Conservation (phyloP, 441 rosid genomes). For the Corymbia calophylla region DNA sequence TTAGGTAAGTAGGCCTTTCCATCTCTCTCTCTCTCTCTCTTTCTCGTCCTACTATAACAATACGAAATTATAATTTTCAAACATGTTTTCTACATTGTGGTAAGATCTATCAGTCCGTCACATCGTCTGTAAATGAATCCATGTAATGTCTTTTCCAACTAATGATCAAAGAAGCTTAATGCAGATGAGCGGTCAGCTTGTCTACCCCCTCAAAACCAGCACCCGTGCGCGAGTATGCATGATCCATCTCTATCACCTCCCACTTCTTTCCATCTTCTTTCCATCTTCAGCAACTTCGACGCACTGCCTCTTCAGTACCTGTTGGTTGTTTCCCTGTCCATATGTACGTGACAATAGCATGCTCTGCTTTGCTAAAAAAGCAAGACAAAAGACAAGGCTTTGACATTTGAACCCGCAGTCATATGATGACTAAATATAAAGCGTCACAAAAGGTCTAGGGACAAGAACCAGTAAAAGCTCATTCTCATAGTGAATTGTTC, state of each 20-base stretch:
- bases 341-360: not conserved
- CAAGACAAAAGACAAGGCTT: not conserved
- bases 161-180: not conserved
- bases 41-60: not conserved
- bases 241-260: not conserved
- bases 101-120: not conserved
- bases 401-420: not conserved
- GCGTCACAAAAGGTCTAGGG: not conserved
- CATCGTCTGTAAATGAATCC: not conserved
- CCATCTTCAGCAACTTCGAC: not conserved
- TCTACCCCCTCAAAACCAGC: not conserved
- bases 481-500: not conserved
- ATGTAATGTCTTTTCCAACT: not conserved
- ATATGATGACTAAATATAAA: not conserved
- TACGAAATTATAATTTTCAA: not conserved
- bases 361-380: not conserved
- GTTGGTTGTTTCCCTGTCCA: not conserved
- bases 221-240: not conserved
- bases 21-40: not conserved
- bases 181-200: not conserved
- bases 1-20: not conserved
- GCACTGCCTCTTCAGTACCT: not conserved
- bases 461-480: not conserved
- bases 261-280: not conserved
- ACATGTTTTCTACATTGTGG: not conserved